Conservation (phyloP, 2,329 filamentous ascomycete species). For the Penicillium sp. region DNA sequence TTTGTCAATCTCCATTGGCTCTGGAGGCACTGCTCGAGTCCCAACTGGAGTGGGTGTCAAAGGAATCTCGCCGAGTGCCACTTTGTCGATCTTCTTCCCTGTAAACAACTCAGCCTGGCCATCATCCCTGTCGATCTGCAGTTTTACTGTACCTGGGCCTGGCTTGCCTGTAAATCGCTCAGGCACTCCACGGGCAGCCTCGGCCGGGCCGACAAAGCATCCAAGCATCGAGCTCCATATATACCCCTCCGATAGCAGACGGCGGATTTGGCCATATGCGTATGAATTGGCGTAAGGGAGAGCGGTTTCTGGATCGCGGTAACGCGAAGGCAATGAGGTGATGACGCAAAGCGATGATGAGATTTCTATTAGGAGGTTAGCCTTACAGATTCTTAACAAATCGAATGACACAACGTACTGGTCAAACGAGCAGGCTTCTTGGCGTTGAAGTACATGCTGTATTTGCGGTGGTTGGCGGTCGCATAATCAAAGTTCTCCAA, state of each 20-base stretch:
- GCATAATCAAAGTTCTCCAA: constrained; percentile 58
- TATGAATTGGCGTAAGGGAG: constrained; percentile 75
- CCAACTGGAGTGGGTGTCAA: constrained; percentile 3
- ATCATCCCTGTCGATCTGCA: constrained; percentile 4
- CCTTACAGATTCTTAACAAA: background rate
- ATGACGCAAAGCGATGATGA: constrained; percentile 68
- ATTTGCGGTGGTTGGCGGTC: constrained; percentile 54
- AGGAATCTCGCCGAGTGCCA: background rate
- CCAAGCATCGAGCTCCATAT: constrained; percentile 79
- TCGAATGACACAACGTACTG: constrained; percentile 39
- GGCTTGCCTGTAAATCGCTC: constrained; percentile 60
- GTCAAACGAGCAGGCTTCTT: constrained; percentile 49
- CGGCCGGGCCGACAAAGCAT: constrained; percentile 70
- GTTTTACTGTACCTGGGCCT: background rate
- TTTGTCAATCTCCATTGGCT: constrained; percentile 19
- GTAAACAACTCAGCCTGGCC: constrained; percentile 9
- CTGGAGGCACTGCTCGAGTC: constrained; percentile 2
- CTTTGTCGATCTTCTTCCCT: background rate
- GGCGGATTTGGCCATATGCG: constrained; percentile 76
- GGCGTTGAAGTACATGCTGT: constrained; percentile 56
- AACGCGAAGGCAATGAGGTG: constrained; percentile 75
- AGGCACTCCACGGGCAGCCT: constrained; percentile 70
- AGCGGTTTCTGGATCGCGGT: constrained; percentile 80
- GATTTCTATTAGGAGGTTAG: constrained; percentile 37
- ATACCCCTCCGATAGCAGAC: constrained; percentile 69